Evolutionary conservation across 2,329 filamentous ascomycete species (phyloP).

Genomic region (Verticillium nonalfalfae): DNA sequence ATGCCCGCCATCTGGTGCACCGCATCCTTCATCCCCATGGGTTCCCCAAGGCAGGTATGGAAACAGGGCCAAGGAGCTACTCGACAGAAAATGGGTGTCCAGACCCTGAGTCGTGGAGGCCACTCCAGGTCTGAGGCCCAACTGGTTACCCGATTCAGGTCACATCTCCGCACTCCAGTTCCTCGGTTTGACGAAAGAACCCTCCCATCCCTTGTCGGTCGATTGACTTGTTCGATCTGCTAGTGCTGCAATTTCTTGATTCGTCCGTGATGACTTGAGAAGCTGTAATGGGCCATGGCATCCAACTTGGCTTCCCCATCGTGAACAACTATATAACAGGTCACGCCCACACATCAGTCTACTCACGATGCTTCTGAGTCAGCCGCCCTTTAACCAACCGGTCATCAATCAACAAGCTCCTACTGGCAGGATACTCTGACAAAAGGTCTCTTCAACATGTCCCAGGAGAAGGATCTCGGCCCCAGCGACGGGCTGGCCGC

Average conservation of each 20-base stretch:
- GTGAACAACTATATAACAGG: background rate
- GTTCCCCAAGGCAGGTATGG: background rate
- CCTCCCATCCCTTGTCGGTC: background rate
- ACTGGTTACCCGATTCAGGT: constrained; percentile 1
- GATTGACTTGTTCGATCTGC: background rate
- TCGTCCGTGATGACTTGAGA: background rate
- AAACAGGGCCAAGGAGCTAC: background rate
- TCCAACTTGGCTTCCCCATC: background rate
- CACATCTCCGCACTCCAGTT: constrained; percentile 1
- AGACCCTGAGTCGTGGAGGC: background rate
- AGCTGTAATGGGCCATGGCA: background rate
- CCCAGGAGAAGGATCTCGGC: constrained; percentile 4
- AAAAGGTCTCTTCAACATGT: constrained; percentile 2
- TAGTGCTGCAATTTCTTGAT: background rate
- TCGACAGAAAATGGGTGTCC: background rate
- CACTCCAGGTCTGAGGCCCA: background rate
- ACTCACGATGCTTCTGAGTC: background rate
- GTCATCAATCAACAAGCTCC: background rate
- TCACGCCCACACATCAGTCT: background rate
- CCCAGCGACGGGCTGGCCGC: constrained; percentile 1
- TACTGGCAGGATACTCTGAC: background rate
- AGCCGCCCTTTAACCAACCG: background rate
- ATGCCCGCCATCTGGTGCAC: background rate
- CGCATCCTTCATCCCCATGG: background rate
- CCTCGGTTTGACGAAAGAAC: background rate